These are phyloP conservation scores for Macrolepiota fuliginosa DNA, from an alignment of 768 basidiomycete genomes.

Conservation along the genomic window DNA sequence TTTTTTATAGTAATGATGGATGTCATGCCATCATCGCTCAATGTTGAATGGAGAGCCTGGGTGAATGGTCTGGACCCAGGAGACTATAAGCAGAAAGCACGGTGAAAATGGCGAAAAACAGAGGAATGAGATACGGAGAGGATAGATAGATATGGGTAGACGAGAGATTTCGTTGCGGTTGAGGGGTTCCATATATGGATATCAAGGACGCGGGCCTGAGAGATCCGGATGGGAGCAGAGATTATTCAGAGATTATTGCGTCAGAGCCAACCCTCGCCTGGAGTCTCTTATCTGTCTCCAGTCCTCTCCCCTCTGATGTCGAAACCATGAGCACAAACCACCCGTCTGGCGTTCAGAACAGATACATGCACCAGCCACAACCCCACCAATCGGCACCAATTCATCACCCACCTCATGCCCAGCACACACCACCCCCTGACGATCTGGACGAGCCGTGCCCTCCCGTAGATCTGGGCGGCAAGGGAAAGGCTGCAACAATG, in stretches of 20 bases:
- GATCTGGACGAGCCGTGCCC: not conserved
- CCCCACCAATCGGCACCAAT: not conserved
- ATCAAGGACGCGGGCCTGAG: constrained; percentile 7
- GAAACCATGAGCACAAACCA: not conserved
- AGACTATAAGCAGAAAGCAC: not conserved
- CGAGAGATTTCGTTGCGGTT: not conserved
- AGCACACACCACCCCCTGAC: not conserved
- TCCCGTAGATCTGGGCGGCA: constrained; percentile 24
- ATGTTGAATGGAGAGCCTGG: not conserved
- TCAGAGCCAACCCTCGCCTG: not conserved
- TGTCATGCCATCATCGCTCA: not conserved
- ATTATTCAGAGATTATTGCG: constrained; percentile 6
- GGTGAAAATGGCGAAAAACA: not conserved
- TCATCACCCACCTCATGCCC: not conserved
- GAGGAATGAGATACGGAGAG: not conserved
- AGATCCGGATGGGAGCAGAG: not conserved
- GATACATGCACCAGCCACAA: not conserved
- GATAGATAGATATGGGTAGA: not conserved
- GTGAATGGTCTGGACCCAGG: not conserved
- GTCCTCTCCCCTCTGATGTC: not conserved
- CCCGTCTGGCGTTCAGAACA: not conserved
- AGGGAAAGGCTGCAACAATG: constrained; percentile 56
- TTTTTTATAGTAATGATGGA: not conserved
- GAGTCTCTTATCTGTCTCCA: constrained; percentile 7
- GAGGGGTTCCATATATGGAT: constrained; percentile 1